Evolutionary conservation across 1,284 basidiomycete species (phyloP), one percentile per base, ranked within the genome.

Genomic region (Somion occarium): DNA sequence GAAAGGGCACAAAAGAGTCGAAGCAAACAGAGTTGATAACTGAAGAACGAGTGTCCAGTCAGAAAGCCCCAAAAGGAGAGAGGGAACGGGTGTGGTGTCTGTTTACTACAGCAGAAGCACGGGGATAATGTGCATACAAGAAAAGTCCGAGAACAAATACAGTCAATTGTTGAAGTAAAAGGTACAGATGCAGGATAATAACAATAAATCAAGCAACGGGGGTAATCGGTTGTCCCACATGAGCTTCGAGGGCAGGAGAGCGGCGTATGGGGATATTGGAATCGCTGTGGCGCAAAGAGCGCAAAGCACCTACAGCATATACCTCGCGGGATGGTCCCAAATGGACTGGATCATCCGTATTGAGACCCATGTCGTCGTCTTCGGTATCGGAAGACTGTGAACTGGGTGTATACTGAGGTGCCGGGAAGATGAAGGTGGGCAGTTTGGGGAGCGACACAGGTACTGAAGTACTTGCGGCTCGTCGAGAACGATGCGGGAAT

Each of bases 371-470:
- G 38, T 61, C 60, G 42, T 67, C 65, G 30, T 67, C 65, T 41
- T 67, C 65, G 23, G 63, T 61, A 48, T 67, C 65, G 12, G 65
- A 67, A 15, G 61, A 59, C 13, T 56, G 46, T 18, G 54, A 49
- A 48, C 44, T 54, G 43, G 49, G 49, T 39, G 51, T 52, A 26
- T 57, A 20, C 52, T 44, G 55, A 46, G 25, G 58, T 34, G 30
- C 15, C 9, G 62, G 59, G 25, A 66, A 64, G 45, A 67, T 62
- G 52, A 72, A 65, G 15, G 68, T 61, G 5, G 71, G 82, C 30
- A 86, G 73, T 9, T 74, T 78, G 13, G 83, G 83, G 49, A 86
- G 73, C 48, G 73, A 73, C 59, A 85, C 74, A 13, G 82, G 80
- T 73, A 75, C 54, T 70, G 73, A 61, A 34, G 69, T 63, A 49